A percentile compares a stretch with the other conserved stretches of the same genome.
These are phyloP conservation scores for Clavispora fructus DNA, from an alignment of 805 yeast genomes.

Conservation along the genomic window DNA sequence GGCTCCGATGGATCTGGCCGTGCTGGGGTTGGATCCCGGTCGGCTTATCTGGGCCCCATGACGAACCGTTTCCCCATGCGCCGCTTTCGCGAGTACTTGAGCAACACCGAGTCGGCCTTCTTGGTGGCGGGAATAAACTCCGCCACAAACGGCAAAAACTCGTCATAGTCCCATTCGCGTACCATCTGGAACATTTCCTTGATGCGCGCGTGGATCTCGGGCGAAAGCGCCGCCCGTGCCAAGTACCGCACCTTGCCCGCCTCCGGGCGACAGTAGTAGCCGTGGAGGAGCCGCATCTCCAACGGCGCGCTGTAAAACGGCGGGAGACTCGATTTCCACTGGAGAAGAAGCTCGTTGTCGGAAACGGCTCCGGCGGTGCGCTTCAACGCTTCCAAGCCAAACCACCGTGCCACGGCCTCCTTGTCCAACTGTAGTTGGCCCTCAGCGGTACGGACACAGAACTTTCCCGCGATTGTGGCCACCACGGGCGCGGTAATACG, in stretches of 20 bases:
- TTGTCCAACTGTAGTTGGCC: slow-evolving; percentile 37
- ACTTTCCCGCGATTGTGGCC: slow-evolving; percentile 46
- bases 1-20: not conserved
- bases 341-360: slow-evolving; percentile 53
- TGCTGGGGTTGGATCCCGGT: too few relatives aligned
- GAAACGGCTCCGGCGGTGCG: slow-evolving; percentile 7
- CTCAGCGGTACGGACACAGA: slow-evolving; percentile 21
- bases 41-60: slow-evolving; percentile 17
- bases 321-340: slow-evolving; percentile 62
- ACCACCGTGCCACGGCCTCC: slow-evolving; percentile 49
- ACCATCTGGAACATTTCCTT: slow-evolving; percentile 28
- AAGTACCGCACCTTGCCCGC: slow-evolving; percentile 48
- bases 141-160: slow-evolving; percentile 30
- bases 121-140: slow-evolving; percentile 29
- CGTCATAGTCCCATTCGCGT: slow-evolving; percentile 36
- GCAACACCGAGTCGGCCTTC: slow-evolving; percentile 32
- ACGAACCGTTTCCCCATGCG: slow-evolving; percentile 28
- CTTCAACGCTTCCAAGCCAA: slow-evolving; percentile 51
- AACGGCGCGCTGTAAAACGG: slow-evolving; percentile 56
- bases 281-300: slow-evolving; percentile 49
- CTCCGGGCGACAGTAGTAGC: slow-evolving; percentile 48
- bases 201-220: slow-evolving; percentile 21
- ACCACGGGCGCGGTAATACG: slow-evolving; percentile 37
- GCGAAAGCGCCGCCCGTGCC: slow-evolving; percentile 43
- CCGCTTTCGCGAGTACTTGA: slow-evolving; percentile 35